These are phyloP conservation scores for Apiotrichum domesticum DNA, from an alignment of 1,284 basidiomycete genomes.

Conservation along the genomic window DNA sequence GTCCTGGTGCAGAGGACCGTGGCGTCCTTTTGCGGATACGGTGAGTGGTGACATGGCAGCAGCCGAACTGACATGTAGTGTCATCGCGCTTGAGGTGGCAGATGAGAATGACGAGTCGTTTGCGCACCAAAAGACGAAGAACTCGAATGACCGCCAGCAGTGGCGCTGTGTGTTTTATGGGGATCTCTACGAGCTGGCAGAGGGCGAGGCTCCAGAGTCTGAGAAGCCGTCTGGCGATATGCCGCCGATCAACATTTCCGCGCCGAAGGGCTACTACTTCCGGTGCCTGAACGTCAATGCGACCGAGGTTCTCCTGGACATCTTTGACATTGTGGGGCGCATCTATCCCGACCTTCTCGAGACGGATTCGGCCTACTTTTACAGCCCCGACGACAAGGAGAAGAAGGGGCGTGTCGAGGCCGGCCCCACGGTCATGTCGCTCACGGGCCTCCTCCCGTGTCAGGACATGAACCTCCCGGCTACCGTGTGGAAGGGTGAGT, in stretches of 20 bases:
- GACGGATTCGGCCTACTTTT: constrained; percentile 8
- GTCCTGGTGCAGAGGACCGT: constrained; percentile 17
- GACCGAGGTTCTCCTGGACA: constrained; percentile 29
- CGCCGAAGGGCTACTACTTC: constrained; percentile 26
- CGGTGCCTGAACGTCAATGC: constrained; percentile 26
- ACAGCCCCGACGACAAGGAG: not conserved
- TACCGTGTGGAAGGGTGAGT: constrained; percentile 9
- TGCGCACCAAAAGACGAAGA: not conserved
- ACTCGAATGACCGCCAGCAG: not conserved
- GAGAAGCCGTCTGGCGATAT: too few species aligned
- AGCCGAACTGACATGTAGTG: constrained; percentile 10
- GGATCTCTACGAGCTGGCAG: constrained; percentile 30
- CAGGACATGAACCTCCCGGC: not conserved
- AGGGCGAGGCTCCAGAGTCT: not conserved
- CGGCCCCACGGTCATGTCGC: not conserved
- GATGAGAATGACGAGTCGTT: not conserved
- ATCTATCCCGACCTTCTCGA: constrained; percentile 35
- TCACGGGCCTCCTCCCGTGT: not conserved
- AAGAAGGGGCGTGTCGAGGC: not conserved
- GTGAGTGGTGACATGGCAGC: constrained; percentile 15
- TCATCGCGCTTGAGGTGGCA: constrained; percentile 26
- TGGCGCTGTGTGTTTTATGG: constrained; percentile 37
- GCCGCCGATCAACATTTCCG: not conserved
- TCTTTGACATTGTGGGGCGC: constrained; percentile 39
- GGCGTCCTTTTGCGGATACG: constrained; percentile 30